Evolutionary conservation across 768 basidiomycete species (phyloP), one percentile per base, ranked within the genome.

Genomic region (Amanita exitialis): DNA sequence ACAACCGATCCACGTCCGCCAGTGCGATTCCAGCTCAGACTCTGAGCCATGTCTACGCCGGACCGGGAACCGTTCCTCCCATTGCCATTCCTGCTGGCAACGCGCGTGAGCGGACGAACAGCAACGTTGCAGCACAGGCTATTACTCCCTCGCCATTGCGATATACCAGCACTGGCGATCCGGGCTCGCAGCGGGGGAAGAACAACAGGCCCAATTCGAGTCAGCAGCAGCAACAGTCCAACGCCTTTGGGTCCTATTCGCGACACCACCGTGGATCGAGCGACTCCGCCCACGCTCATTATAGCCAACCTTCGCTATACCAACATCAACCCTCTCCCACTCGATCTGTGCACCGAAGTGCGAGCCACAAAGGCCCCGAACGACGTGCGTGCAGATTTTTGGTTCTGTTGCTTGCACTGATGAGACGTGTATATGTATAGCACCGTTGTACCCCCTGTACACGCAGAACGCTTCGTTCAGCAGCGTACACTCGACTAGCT

Each of bases 401-500:
- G 46, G 45, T 36, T 44, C 15, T 8, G 32, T 32, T 32, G 21
- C 39, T 49, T 43, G 35, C 18, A 54, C 54, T 36, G 32, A 32
- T 55, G 56, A 39, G 52, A 30, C 6, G 6, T 23, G 9, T 32
- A 13, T 13, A 10, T 30, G 13, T 44, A 55, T 28, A 57, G 60
- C 61, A 16, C 39, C 57, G 12, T 57, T 57, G 6, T 59, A 62
- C 44, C 63, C 62, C 10, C 46, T 59, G 13, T 66, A 58, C 30
- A 57, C 57, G 34, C 59, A 59, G 15, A 57, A 56, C 5, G 52
- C 50, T 35, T 65, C 66, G 6, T 59, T 64, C 54, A 58, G 58
- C 9, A 79, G 77, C 42, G 75, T 75, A 38, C 72, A 74, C 18
- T 75, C 71, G 49, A 78, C 77, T 4, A 74, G 66, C 54, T 74